Evolutionary conservation across 257 asterid species (phyloP), one percentile per base, ranked within the genome.

Genomic region (Craterostigma plantagineum): DNA sequence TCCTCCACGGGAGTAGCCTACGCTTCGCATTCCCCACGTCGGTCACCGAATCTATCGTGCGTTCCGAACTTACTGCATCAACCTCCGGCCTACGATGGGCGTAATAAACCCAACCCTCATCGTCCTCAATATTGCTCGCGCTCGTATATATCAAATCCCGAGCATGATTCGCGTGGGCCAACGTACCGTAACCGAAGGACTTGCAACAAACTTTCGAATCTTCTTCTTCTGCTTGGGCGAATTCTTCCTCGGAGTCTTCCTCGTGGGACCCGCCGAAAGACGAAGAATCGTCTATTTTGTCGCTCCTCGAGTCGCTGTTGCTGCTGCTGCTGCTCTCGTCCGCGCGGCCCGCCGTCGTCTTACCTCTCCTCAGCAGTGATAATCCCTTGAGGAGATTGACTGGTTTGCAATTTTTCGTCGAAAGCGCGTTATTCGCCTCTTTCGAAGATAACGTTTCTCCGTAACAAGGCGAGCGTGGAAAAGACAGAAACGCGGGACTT

Each of bases 1-100:
- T 79, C 54, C 67, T n/a, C n/a, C n/a, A 69, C 92, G 93, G 77
- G 81, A n/a, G 76, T 77, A 58, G 76, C 61, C 72, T 55, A 18
- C 58, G 76, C 49, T 79, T 76, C 1, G 71, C 42, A 36, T 53
- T 63, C 61, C 48, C 55, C 11, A n/a, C 13, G 48, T 9, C 10
- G 10, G 38, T 9, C 36, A 14, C 4, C 4, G 77, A 49, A 35
- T 61, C 38, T 42, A 33, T 33, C 34, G 58, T 17, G n/a, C n/a
- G n/a, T n/a, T n/a, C n/a, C n/a, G n/a, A n/a, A n/a, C n/a, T n/a
- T n/a, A n/a, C n/a, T n/a, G n/a, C n/a, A n/a, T n/a, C n/a, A n/a
- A n/a, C n/a, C n/a, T n/a, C n/a, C n/a, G n/a, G n/a, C n/a, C n/a
- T n/a, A 57, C 40, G 58, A 51, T 63, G 58, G 59, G 57, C 71